Base-by-base conservation (phyloP, 1,139 yeast species). In the Hansenula sp. region DNA sequence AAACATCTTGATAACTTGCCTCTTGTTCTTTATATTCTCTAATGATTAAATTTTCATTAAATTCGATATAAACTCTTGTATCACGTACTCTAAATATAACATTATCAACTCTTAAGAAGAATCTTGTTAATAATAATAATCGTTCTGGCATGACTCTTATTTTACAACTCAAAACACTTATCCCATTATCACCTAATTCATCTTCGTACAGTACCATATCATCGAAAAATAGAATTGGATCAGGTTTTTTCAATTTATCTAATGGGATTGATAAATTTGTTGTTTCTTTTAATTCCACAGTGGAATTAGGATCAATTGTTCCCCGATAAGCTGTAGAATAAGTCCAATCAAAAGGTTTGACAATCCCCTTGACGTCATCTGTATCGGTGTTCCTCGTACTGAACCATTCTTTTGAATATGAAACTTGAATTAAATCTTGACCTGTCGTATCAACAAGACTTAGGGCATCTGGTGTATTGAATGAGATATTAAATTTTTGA, bases 311-410 rank as follows among this genome's bases (percentile, higher is more conserved):
- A 1, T 47, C 39, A 9, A 61, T 55, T 0, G 84, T 75, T 0
- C 98, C 99, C 46, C 71, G 73, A 61, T 91, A 93, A 41, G 72
- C 69, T 0, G 96, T 81, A 0, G 96, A 79, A 61, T 93, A 93
- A 0, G 99, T 93, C 99, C 99, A 93, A 66, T 93, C 99, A 63
- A 80, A 94, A 2, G 96, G 95, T 56, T 85, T 86, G 41, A 83
- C 77, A 46, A 81, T 74, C 6, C 52, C 60, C 43, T 58, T 66
- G 37, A 50, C 54, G 16, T 53, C 58, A 29, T 51, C 52, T 2
- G 54, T 53, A 25, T 55, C 55, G 36, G 65, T 65, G 44, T 76
- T 67, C 54, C 95, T 73, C 9, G 90, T 76, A 41, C 79, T 75
- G 50, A 83, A 74, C 98, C 98, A 93, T 53, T 83, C 89, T 47